These are phyloP conservation scores for Pythium phragmitis DNA, from an alignment of 352 stramenopile genomes.

Conservation along the genomic window DNA sequence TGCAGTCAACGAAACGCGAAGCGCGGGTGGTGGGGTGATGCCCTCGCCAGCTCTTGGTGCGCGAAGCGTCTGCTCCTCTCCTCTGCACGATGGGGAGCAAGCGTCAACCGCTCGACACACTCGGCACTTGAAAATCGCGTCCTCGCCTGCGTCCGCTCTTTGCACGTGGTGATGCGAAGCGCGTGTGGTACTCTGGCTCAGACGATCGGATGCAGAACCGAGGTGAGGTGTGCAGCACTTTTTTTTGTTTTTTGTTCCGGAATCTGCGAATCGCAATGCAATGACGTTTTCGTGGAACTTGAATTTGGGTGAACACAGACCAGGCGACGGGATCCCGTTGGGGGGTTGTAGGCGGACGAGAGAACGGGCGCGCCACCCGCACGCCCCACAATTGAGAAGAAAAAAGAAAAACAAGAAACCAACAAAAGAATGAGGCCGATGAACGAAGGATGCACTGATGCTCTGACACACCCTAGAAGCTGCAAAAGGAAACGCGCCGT, in stretches of 20 bases:
- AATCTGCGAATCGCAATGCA: constrained; percentile 8
- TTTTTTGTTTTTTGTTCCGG: background rate
- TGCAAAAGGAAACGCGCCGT: background rate
- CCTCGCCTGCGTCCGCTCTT: constrained; percentile 17
- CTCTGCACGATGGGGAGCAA: background rate
- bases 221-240: background rate
- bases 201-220: background rate
- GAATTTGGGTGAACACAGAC: constrained; percentile 20
- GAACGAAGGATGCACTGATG: background rate
- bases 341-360: constrained; percentile 16
- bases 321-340: constrained; percentile 16
- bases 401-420: background rate
- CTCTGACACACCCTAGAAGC: background rate
- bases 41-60: constrained; percentile 22
- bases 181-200: constrained; percentile 13
- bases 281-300: constrained; percentile 18
- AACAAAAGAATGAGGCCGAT: background rate
- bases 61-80: constrained; percentile 15
- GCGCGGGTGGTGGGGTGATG: background rate
- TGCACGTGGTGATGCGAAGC: constrained; percentile 26
- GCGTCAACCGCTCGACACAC: constrained; percentile 16
- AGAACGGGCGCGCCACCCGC: constrained; percentile 10
- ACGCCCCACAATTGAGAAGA: background rate
- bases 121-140: constrained; percentile 4
- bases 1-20: constrained; percentile 10